Conservation (phyloP, 768 basidiomycete species). For the Kondoa malvinella region DNA sequence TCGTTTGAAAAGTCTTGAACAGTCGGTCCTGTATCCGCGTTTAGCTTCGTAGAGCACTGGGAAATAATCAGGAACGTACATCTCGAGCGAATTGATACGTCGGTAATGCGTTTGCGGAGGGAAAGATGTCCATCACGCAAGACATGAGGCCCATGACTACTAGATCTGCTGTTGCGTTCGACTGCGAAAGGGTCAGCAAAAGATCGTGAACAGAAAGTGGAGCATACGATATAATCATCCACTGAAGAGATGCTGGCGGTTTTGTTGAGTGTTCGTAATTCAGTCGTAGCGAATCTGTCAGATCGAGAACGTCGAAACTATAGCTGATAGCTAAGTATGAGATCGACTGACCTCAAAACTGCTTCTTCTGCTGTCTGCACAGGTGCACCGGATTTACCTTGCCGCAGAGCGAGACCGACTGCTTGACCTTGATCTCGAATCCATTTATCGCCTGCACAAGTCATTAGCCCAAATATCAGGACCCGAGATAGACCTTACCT, state of each 20-base stretch:
- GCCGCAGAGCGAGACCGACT: conserved; percentile 29
- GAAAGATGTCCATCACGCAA: conserved; percentile 10
- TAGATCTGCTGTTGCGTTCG: conserved; percentile 17
- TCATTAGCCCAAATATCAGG: not conserved
- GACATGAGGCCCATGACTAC: conserved; percentile 16
- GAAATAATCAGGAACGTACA: no score
- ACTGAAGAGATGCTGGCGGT: conserved; percentile 14
- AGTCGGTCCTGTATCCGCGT: not conserved
- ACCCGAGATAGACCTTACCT: not conserved
- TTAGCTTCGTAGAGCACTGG: not conserved
- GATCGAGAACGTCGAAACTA: no score
- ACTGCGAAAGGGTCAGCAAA: not conserved
- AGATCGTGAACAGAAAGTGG: not conserved
- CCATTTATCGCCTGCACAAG: conserved; percentile 32
- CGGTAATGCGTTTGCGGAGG: conserved; percentile 3
- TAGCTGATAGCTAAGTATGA: no score
- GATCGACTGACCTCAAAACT: conserved; percentile 5
- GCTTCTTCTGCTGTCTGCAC: conserved; percentile 9
- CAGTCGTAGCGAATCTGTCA: conserved; percentile 11
- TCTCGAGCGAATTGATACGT: conserved; percentile 19
- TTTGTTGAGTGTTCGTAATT: conserved; percentile 13
- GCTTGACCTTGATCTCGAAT: conserved; percentile 31
- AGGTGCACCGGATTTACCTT: conserved; percentile 11
- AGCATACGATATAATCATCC: conserved; percentile 10
- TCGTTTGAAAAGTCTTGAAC: not conserved